Evolutionary conservation across 441 rosid genomes (phyloP).

Genomic region (Pelargonium australe): DNA sequence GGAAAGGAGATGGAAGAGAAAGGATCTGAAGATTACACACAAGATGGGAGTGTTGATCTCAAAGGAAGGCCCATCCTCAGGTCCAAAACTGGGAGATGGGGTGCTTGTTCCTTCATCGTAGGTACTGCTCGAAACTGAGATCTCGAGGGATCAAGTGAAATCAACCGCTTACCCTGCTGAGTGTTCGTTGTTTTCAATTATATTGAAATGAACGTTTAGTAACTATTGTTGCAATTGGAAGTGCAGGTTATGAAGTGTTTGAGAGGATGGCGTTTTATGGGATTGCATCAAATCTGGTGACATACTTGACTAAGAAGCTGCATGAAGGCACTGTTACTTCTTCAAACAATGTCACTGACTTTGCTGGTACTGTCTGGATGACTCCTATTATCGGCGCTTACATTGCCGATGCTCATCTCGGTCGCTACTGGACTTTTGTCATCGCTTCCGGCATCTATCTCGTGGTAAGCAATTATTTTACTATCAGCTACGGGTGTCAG

Average conservation of each 20-base stretch:
- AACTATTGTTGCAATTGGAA: too few relatives aligned
- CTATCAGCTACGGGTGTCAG: too few relatives aligned
- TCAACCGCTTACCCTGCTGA: too few relatives aligned
- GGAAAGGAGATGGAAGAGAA: background rate
- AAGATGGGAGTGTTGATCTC: constrained; percentile 18
- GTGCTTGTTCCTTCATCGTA: constrained; percentile 14
- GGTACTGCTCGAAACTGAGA: background rate
- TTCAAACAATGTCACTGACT: constrained; percentile 66
- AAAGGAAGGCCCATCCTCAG: constrained; percentile 14
- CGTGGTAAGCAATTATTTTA: constrained; percentile 29
- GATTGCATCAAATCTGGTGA: constrained; percentile 53
- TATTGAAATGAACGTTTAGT: too few relatives aligned
- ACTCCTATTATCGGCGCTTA: constrained; percentile 75
- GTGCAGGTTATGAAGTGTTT: constrained; percentile 58
- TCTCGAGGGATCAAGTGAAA: background rate
- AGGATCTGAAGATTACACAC: constrained; percentile 9
- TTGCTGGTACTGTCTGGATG: constrained; percentile 74
- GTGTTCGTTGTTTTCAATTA: too few relatives aligned
- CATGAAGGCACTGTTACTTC: constrained; percentile 65
- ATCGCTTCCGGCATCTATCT: constrained; percentile 37
- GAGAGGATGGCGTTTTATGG: constrained; percentile 74
- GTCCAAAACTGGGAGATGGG: constrained; percentile 11
- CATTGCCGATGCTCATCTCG: constrained; percentile 69
- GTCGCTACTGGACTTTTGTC: constrained; percentile 83
- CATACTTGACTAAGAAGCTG: constrained; percentile 52